Percentiles rank a stretch among this genome's conserved stretches.
Evolutionary conservation across 163 green algal species (phyloP).

Genomic region (Volvox carteri): DNA sequence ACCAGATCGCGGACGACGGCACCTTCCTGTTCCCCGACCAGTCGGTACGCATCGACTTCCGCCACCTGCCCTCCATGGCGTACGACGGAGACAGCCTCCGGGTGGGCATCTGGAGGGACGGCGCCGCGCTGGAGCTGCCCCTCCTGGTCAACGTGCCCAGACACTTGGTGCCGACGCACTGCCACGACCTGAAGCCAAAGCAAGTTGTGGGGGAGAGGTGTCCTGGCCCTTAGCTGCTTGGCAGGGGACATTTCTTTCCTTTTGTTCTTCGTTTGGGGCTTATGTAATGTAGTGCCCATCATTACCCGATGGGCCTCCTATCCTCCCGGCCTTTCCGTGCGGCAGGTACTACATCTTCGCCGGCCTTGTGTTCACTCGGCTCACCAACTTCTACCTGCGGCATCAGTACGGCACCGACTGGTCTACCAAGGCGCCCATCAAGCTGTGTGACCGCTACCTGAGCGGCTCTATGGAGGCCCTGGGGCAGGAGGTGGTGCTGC

Average conservation of each 20-base stretch:
- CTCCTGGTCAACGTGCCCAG: slow-evolving; percentile 57
- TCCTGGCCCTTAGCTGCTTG: no score
- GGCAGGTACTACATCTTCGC: slow-evolving; percentile 71
- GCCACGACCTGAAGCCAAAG: slow-evolving; percentile 68
- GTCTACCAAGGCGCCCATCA: slow-evolving; percentile 64
- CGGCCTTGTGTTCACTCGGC: slow-evolving; percentile 71
- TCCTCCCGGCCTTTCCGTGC: no score
- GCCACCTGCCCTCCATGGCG: slow-evolving; percentile 66
- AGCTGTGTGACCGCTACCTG: slow-evolving; percentile 68
- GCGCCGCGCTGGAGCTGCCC: slow-evolving; percentile 42
- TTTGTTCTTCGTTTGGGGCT: no score
- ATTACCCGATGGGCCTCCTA: no score
- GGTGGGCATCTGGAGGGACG: slow-evolving; percentile 67
- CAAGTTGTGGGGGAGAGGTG: background rate
- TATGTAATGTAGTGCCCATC: no score
- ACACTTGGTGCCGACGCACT: slow-evolving; percentile 72
- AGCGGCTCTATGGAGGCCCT: slow-evolving; percentile 41
- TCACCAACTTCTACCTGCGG: slow-evolving; percentile 69
- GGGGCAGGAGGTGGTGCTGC: slow-evolving; percentile 69
- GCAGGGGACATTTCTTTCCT: no score
- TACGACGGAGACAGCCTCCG: slow-evolving; percentile 64
- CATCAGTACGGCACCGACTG: slow-evolving; percentile 59
- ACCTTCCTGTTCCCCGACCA: slow-evolving; percentile 57
- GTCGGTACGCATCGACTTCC: slow-evolving; percentile 73
- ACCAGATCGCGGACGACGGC: slow-evolving; percentile 69